Conservation (phyloP, 768 basidiomycete species). For the Leccinum variicolor region DNA sequence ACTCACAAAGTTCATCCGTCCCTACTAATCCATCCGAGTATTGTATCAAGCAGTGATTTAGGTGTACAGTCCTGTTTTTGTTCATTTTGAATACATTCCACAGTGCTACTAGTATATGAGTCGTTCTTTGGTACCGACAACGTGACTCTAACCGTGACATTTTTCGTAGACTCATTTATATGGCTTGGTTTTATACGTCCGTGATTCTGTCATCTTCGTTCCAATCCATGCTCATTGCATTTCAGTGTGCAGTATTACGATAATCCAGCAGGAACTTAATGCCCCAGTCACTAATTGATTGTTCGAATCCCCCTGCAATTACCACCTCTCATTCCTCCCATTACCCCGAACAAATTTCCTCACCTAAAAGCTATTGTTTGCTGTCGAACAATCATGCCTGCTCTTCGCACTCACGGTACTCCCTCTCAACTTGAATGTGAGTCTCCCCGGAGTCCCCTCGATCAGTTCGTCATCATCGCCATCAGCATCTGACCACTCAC, state of each 20-base stretch:
- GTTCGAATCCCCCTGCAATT: conserved; percentile 16
- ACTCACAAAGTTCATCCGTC: conserved; percentile 1
- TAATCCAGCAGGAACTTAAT: neutral
- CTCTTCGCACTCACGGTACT: conserved; percentile 75
- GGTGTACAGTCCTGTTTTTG: conserved; percentile 17
- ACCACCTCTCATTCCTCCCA: conserved; percentile 30
- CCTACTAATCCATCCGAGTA: no score
- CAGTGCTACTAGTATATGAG: conserved; percentile 14
- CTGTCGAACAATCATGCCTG: conserved; percentile 62
- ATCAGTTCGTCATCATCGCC: conserved; percentile 1
- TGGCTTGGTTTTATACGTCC: conserved; percentile 18
- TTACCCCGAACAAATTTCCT: conserved; percentile 34
- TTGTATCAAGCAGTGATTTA: neutral
- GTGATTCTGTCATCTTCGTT: neutral
- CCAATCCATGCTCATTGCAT: neutral
- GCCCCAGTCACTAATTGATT: no score
- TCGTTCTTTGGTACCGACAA: neutral
- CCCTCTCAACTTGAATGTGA: conserved; percentile 49
- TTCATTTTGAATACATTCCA: conserved; percentile 19
- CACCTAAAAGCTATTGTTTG: conserved; percentile 32
- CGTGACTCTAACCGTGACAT: neutral
- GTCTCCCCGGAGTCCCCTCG: conserved; percentile 13
- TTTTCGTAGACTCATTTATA: conserved; percentile 10
- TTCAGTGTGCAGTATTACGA: neutral
- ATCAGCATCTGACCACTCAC: conserved; percentile 15